Conservation (phyloP, 148 eudicot species). For the Camellia granthamiana region DNA sequence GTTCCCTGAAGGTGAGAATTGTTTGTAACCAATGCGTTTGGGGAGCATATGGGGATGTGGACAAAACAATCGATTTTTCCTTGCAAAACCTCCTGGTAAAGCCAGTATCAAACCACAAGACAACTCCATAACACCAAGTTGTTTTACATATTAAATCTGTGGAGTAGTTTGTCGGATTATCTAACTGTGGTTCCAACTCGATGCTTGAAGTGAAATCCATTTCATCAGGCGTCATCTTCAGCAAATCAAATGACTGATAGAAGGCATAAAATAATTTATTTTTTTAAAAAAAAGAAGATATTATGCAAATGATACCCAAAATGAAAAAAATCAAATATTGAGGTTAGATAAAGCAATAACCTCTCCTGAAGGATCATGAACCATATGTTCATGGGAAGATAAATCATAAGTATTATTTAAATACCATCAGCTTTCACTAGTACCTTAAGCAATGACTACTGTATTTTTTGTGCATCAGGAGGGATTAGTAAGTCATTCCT, state of each 20-base stretch:
- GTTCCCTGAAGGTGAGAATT: conserved; percentile 76
- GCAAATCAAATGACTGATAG: conserved; percentile 76
- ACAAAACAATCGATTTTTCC: conserved; percentile 58
- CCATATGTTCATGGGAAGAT: neutral
- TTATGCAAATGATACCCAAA: neutral
- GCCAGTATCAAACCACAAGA: conserved; percentile 90
- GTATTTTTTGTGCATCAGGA: neutral
- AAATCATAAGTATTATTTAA: neutral
- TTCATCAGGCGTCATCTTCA: conserved; percentile 65
- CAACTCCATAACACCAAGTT: conserved; percentile 74
- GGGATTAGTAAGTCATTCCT: neutral
- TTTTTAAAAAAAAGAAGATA: no score
- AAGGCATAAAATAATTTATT: neutral
- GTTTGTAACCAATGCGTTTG: conserved; percentile 93
- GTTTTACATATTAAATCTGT: conserved; percentile 16
- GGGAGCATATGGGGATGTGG: conserved; percentile 78
- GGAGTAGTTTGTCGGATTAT: neutral
- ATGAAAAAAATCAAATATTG: neutral
- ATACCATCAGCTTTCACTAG: neutral
- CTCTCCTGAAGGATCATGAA: neutral
- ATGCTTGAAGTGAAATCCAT: conserved; percentile 81
- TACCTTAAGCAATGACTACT: neutral
- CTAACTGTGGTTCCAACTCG: conserved; percentile 48
- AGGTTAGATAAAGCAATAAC: neutral
- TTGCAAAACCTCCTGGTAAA: conserved; percentile 80